Evolutionary conservation across 495 filamentous ascomycete genomes (phyloP), one percentile per base, ranked within the genome.

Genomic region (Neohortaea acidophila): DNA sequence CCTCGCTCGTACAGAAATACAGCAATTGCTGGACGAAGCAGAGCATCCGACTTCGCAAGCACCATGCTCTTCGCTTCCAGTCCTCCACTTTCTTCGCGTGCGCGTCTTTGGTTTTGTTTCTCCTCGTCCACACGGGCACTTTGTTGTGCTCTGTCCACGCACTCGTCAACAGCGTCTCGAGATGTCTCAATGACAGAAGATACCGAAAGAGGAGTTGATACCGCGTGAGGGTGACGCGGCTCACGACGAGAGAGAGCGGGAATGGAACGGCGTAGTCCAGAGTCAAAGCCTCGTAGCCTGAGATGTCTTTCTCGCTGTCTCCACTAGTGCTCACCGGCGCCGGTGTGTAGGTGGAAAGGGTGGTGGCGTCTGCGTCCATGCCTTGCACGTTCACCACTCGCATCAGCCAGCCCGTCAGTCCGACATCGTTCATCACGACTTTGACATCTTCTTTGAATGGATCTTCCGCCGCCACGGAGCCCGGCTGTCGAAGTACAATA

Each of bases 371-470:
- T 49, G 91, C 79, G 46, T 93, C 85, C 39, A 96, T 79, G 15
- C 89, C 89, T 1, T 80, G 84, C 41, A 94, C 89, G 51, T 80
- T 94, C 40, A 97, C 87, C 21, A 97, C 84, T 15, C 85, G 75
- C 74, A 94, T 93, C 34, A 97, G 65, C 67, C 83, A 86, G 49
- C 86, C 87, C 4, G 82, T 89, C 20, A 97, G 71, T 13, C 81
- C 78, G 36, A 87, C 73, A 48, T 94, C 84, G 58, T 94, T 94
- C 84, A 96, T 94, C 45, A 81, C 75, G 7, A 97, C 81, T 55
- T 91, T 93, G 45, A 97, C 83, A 51, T 96, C 85, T 57, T 97
- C 89, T 54, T 94, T 96, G 66, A 87, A 97, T 0, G 86, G 84
- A 57, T 96, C 89, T 36, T 87, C 72, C 2, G 84, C 84, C 12